Percentiles rank a stretch among this genome's conserved stretches.
These are phyloP conservation scores for Ceratobasidium sp. DNA, from an alignment of 1,284 basidiomycete genomes.

Conservation along the genomic window DNA sequence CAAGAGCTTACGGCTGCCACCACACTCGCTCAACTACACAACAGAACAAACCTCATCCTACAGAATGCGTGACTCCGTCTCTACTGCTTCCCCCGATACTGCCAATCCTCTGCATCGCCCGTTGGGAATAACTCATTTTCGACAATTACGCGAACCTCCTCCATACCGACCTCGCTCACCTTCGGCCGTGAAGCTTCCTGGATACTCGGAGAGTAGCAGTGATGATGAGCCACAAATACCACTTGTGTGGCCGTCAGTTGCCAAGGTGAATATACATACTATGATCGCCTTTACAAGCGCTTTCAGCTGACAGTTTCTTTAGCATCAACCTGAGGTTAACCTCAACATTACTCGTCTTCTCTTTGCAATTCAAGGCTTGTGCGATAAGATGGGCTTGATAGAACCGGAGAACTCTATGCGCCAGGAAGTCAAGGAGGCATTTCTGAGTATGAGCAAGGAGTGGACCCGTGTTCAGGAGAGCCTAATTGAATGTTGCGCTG, in stretches of 20 bases:
- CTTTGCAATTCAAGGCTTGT: background rate
- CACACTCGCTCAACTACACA: conserved; percentile 1
- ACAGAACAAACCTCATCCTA: background rate
- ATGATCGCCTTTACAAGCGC: background rate
- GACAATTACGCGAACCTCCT: background rate
- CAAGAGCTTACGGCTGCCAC: background rate
- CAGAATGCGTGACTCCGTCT: background rate
- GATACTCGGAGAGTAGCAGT: background rate
- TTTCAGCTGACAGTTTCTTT: background rate
- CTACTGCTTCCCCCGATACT: background rate
- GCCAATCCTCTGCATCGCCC: background rate
- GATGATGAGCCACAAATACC: background rate
- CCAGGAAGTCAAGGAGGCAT: background rate
- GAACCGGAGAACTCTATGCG: background rate
- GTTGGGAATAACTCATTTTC: conserved; percentile 2
- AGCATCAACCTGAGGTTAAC: conserved; percentile 19
- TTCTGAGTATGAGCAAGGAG: background rate
- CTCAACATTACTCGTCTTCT: conserved; percentile 12
- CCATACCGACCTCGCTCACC: background rate
- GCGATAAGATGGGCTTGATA: background rate
- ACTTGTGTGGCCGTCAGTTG: conserved; percentile 26
- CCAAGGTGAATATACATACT: background rate
- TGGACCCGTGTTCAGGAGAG: background rate
- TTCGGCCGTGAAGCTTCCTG: background rate
- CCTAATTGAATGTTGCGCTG: conserved; percentile 1